Base-by-base conservation (phyloP, 768 basidiomycete genomes). In the Pisolithus marmoratus region DNA sequence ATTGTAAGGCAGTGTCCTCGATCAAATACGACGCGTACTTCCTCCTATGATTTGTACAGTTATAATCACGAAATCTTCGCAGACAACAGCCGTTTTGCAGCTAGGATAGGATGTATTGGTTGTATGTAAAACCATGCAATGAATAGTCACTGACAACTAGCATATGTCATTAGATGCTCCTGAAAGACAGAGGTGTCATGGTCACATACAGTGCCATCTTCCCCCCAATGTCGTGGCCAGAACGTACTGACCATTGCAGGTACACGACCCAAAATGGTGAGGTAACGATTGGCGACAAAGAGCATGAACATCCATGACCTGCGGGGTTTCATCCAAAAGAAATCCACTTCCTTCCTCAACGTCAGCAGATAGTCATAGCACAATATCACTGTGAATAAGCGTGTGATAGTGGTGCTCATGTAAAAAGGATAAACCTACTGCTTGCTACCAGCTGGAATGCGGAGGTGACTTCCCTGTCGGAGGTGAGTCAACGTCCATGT, bases 281-380 rank as follows among this genome's bases (percentile, higher is more conserved):
- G 24, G 49, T 77, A 78, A 9, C 76, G 73, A 38, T 73, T 76
- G 34, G 69, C 27, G 44, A 71, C 69, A 63, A 78, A 77, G 3
- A 78, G 58, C 14, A 65, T 59, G 2, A 64, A 61, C 2, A 59
- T 65, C 64, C 66, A 71, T 40, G 62, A 69, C 6, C 71, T 22
- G 4, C 58, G 61, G 3, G 58, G 47, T 50, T 56, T 54, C 8
- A 47, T 55, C 80, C 80, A 81, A 61, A 73, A 76, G 12, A 69
- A 61, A 20, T 71, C 66, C 7, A 76, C 63, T 53, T 81, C 80
- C 26, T 53, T 45, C 1, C 56, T 46, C 5, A 81, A 54, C 0
- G 80, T 81, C 31, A 79, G 62, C 40, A n/a, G n/a, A n/a, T n/a
- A n/a, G n/a, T n/a, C n/a, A n/a, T n/a, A n/a, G n/a, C n/a, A n/a